Evolutionary conservation across 2,329 filamentous ascomycete species (phyloP).

Genomic region (Xylariaceae sp.): DNA sequence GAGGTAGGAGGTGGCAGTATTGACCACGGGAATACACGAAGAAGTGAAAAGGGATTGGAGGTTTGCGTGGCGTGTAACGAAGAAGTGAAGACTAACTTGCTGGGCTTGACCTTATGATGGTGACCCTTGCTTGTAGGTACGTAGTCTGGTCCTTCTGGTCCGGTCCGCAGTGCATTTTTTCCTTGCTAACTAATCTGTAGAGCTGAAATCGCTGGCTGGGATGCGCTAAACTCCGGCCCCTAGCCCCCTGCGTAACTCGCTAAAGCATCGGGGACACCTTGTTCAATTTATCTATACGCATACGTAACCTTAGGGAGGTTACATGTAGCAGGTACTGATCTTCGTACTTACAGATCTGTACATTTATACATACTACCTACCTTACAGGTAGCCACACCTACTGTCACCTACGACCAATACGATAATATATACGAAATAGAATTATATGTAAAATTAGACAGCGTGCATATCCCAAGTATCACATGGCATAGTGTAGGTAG

Average conservation of each 20-base stretch:
- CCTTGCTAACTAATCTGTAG: background rate
- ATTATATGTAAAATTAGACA: no score
- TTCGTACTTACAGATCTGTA: no score
- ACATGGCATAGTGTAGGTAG: no score
- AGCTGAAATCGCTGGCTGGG: background rate
- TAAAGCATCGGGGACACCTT: conserved; percentile 15
- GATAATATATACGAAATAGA: no score
- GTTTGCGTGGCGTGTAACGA: conserved; percentile 29
- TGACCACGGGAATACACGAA: conserved; percentile 16
- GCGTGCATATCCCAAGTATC: no score
- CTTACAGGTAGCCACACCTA: no score
- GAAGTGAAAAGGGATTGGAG: conserved; percentile 9
- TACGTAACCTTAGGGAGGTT: no score
- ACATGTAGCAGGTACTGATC: no score
- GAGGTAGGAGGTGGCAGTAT: conserved; percentile 5
- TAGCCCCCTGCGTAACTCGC: background rate
- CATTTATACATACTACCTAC: no score
- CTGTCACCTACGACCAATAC: no score
- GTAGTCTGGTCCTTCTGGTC: background rate
- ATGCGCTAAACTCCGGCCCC: background rate
- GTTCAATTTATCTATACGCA: conserved; percentile 22
- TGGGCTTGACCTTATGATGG: background rate
- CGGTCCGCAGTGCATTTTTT: background rate
- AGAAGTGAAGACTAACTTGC: background rate
- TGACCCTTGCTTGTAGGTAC: background rate